Evolutionary conservation across 2,329 filamentous ascomycete genomes (phyloP), one percentile per base, ranked within the genome.

Genomic region (Pseudocercospora fuligena): DNA sequence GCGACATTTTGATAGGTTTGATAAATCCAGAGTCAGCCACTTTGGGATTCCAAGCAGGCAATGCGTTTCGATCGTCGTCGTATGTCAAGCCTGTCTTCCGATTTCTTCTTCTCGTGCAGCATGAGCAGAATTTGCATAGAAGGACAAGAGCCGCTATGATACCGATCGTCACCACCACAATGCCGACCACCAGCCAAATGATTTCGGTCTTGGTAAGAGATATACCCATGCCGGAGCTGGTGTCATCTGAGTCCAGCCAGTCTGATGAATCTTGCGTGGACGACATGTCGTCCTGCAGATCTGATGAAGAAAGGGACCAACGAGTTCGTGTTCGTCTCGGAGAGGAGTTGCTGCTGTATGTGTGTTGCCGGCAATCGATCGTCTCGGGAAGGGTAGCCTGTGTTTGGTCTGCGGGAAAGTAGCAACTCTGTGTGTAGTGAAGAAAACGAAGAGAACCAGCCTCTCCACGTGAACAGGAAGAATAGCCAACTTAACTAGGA

Each of bases 71-170:
- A n/a, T 66, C 65, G 46, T 66, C 65, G 25, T 63, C 31, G 43
- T 66, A 66, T 9, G 54, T 57, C 54, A 40, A 36, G 25, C 54
- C 54, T 57, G 54, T 5, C 53, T 57, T 57, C 21, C 54, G 54
- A 23, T 40, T 57, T 25, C 31, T 40, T 21, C 54, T 27, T 21
- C 54, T 57, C 16, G 54, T 57, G 29, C 54, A 57, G 29, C 54
- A 57, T 29, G 54, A 57, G 54, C 54, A 57, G 80, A 70, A 59
- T 31, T 47, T 31, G 49, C 29, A 60, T 21, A 65, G n/a, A 6
- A 62, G 5, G 47, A 62, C 31, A 29, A 51, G 59, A 56, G 54
- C 54, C 51, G 56, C 33, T 23, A 61, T 40, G 51, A 33, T 61
- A 9, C 25, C 54, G 16, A 58, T 58, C 19, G 54, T 58, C 29